A percentile compares a stretch with the other conserved stretches of the same genome.
phyloP scores from a whole-genome alignment of 2,329 filamentous ascomycete genomes.

The Phoma herbarum region DNA sequence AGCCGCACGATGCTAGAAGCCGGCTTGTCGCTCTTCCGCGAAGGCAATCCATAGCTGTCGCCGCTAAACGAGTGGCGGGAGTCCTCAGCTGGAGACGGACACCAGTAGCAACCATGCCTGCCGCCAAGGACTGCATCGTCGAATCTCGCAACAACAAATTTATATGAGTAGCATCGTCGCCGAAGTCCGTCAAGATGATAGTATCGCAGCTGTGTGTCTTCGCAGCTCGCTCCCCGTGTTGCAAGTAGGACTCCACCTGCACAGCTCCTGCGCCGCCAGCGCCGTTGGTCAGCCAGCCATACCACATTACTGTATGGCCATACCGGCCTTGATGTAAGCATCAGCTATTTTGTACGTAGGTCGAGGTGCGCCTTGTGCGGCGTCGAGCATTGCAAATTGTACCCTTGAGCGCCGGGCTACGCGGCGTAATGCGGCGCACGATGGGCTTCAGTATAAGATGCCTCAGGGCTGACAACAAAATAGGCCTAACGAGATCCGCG shows the following conservation, averaged over 20 bases:
- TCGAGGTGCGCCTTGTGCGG: constrained; percentile 17
- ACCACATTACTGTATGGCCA: constrained; percentile 24
- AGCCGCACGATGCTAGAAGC: constrained; percentile 34
- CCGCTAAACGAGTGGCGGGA: constrained; percentile 11
- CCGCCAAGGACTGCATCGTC: constrained; percentile 38
- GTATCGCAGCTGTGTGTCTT: constrained; percentile 1
- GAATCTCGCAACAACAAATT: constrained; percentile 26
- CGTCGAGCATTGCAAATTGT: constrained; percentile 6
- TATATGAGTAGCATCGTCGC: constrained; percentile 29
- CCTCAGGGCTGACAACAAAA: constrained; percentile 36
- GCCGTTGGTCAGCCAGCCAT: constrained; percentile 28
- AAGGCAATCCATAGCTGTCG: constrained; percentile 36
- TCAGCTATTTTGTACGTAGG: constrained; percentile 14
- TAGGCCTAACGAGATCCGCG: constrained; percentile 42
- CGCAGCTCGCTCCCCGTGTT: constrained; percentile 9
- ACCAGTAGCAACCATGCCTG: constrained; percentile 28
- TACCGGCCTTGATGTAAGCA: constrained; percentile 33
- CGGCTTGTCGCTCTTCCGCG: constrained; percentile 32
- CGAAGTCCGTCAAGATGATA: constrained; percentile 2
- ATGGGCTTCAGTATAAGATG: constrained; percentile 26
- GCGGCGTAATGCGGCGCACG: constrained; percentile 3
- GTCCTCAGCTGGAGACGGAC: constrained; percentile 43
- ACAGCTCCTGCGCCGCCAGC: constrained; percentile 22
- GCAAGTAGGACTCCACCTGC: constrained; percentile 4
- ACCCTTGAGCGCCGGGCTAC: constrained; percentile 12